Percentiles rank a stretch among this genome's conserved stretches.
These are phyloP conservation scores for Fusarium duplospermum DNA, from an alignment of 2,329 filamentous ascomycete species.

Conservation along the genomic window DNA sequence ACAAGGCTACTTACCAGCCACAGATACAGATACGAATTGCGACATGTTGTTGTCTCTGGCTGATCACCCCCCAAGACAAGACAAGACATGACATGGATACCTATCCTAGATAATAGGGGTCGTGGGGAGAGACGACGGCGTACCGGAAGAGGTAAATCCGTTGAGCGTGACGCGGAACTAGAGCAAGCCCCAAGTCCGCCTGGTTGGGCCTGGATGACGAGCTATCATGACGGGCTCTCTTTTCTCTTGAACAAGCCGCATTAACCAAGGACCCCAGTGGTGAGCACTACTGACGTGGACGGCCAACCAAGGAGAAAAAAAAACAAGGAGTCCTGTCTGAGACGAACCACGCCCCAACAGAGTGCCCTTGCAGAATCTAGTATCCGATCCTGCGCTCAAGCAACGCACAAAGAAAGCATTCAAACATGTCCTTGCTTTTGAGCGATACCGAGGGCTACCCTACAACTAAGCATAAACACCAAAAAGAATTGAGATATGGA, in stretches of 20 bases:
- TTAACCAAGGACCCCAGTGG: neutral
- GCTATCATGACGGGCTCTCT: neutral
- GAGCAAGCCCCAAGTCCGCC: neutral
- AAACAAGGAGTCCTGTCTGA: conserved; percentile 6
- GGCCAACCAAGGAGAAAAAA: conserved; percentile 3
- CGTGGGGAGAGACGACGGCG: conserved; percentile 4
- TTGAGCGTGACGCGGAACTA: neutral
- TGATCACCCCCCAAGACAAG: neutral
- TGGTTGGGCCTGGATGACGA: neutral
- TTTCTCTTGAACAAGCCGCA: neutral
- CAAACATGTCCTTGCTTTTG: conserved; percentile 22
- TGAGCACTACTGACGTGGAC: conserved; percentile 13
- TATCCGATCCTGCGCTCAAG: conserved; percentile 15
- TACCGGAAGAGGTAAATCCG: neutral
- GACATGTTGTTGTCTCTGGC: conserved; percentile 4
- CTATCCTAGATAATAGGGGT: conserved; percentile 9
- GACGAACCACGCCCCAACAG: neutral
- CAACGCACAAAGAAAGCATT: conserved; percentile 2
- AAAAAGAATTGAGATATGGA: neutral
- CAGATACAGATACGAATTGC: conserved; percentile 5
- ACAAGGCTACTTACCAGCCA: conserved; percentile 20
- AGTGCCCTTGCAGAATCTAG: conserved; percentile 29
- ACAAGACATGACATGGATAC: neutral
- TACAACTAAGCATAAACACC: conserved; percentile 7
- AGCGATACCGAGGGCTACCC: conserved; percentile 4